Conservation (phyloP, 805 yeast species). For the Teunomyces kruisii region DNA sequence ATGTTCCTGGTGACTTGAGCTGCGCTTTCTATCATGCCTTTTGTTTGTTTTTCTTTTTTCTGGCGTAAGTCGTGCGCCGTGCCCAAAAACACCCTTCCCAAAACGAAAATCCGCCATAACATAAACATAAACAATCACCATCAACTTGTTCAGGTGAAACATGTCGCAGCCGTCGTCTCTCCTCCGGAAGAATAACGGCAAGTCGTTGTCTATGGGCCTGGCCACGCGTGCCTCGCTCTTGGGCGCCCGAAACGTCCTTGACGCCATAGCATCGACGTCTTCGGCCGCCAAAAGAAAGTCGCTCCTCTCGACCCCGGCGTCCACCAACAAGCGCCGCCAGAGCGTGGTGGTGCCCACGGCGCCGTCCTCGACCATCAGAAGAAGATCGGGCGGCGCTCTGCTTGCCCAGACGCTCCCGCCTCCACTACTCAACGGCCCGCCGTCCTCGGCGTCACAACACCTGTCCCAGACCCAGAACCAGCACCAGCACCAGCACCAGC, state of each 20-base stretch:
- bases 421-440: constrained; percentile 9
- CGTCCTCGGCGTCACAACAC: constrained; percentile 17
- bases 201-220: constrained; percentile 20
- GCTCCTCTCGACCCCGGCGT: constrained; percentile 34
- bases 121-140: not conserved
- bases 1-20: no score
- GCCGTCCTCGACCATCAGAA: constrained; percentile 5
- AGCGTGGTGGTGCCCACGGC: constrained; percentile 14
- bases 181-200: constrained; percentile 16
- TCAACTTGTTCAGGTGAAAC: no score
- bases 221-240: constrained; percentile 21
- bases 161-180: constrained; percentile 10
- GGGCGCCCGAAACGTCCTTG: constrained; percentile 17
- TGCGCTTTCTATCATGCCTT: constrained; percentile 1
- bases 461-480: no score
- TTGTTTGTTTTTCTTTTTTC: not conserved
- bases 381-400: not conserved
- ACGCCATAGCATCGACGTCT: constrained; percentile 8
- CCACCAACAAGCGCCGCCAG: constrained; percentile 25
- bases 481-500: no score
- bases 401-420: not conserved
- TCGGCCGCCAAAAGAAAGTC: constrained; percentile 26
- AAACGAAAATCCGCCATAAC: not conserved
- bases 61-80: constrained; percentile 6
- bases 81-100: no score